Conservation (phyloP, 163 green algal genomes). For the Scenedesmus sp. region DNA sequence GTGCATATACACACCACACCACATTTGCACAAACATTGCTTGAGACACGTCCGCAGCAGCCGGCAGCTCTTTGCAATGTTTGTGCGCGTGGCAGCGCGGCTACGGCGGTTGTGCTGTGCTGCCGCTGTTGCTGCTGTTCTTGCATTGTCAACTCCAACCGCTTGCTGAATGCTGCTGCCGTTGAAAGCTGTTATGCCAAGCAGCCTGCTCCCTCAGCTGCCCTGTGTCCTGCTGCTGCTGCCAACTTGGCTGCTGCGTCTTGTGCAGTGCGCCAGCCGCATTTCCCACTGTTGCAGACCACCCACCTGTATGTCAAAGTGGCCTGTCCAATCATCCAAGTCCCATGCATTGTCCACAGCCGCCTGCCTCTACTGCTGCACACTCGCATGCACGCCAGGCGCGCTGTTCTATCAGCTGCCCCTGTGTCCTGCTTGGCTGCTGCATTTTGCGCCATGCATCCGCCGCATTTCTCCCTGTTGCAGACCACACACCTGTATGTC, state of each 20-base stretch:
- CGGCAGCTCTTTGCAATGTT: too few relatives aligned
- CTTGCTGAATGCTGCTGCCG: neutral
- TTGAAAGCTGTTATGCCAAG: neutral
- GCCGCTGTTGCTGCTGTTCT: neutral
- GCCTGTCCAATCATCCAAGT: neutral
- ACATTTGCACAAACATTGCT: too few relatives aligned
- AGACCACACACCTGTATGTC: constrained; percentile 66
- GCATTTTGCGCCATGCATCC: neutral
- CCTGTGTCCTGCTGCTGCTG: neutral
- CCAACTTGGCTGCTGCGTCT: neutral
- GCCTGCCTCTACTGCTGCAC: neutral
- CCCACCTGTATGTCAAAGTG: neutral
- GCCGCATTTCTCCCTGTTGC: constrained; percentile 17
- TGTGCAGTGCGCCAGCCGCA: neutral
- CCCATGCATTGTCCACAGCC: neutral
- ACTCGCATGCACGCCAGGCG: neutral
- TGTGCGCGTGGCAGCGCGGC: too few relatives aligned
- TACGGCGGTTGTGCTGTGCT: neutral
- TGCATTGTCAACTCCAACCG: too few relatives aligned
- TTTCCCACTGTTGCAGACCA: too few relatives aligned
- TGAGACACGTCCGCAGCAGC: too few relatives aligned
- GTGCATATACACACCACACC: neutral
- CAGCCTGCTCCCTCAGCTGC: neutral
- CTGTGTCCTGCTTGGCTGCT: constrained; percentile 11
- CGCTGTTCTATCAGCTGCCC: neutral